phyloP scores from a whole-genome alignment of 78 protist genomes.

The Chrysochromulina tobinii region DNA sequence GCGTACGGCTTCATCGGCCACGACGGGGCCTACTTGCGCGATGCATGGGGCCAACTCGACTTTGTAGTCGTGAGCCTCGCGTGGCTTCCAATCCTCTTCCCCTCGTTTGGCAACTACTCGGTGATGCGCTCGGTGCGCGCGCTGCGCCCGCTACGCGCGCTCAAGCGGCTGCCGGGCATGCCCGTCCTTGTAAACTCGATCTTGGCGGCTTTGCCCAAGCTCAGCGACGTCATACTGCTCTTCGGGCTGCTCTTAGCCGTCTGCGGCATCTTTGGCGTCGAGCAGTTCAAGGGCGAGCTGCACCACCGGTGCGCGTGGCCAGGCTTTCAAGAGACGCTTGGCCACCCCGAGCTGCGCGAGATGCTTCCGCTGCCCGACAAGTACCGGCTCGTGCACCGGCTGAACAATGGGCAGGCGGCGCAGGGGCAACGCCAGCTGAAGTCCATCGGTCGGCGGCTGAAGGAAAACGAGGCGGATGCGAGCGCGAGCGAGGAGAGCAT shows the following conservation, averaged over 20 bases:
- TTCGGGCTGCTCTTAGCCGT: background rate
- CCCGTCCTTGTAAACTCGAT: slow-evolving; percentile 1
- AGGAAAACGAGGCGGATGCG: no score
- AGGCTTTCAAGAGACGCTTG: background rate
- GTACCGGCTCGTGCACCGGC: no score
- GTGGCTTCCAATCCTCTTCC: background rate
- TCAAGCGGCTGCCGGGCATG: slow-evolving; percentile 39
- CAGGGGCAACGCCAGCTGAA: background rate
- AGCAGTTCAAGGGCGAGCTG: slow-evolving; percentile 8
- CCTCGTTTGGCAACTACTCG: background rate
- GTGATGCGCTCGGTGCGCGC: slow-evolving; percentile 50
- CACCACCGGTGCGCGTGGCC: no score
- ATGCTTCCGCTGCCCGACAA: no score
- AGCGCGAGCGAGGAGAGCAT: no score
- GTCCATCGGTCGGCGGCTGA: no score
- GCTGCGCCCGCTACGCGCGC: slow-evolving; percentile 58
- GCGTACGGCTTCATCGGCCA: background rate
- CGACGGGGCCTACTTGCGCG: background rate
- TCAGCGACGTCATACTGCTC: slow-evolving; percentile 29
- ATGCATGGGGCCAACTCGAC: slow-evolving; percentile 34
- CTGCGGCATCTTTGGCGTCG: slow-evolving; percentile 38
- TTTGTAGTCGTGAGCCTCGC: background rate
- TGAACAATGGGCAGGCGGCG: no score
- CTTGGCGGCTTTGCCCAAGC: background rate
- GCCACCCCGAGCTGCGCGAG: background rate